Conservation (phyloP, 805 yeast species). For the Cyberlindnera amylophila region DNA sequence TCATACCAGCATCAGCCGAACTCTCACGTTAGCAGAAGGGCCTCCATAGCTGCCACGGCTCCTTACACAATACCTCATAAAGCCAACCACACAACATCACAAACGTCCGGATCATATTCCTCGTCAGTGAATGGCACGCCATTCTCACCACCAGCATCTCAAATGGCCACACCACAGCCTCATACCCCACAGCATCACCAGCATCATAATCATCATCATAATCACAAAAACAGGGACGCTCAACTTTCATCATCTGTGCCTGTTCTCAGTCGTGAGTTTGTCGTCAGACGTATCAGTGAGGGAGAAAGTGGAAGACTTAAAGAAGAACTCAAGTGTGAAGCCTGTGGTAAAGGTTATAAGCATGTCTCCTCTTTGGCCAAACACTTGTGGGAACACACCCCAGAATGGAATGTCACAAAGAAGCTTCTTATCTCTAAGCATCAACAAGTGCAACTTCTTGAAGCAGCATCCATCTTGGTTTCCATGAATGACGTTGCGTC, state of each 20-base stretch:
- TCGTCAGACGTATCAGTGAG: slow-evolving; percentile 77
- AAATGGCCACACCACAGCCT: slow-evolving; percentile 2
- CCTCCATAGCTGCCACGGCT: slow-evolving; percentile 34
- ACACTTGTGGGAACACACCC: slow-evolving; percentile 92
- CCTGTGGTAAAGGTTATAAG: slow-evolving; percentile 88
- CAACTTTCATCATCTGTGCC: slow-evolving; percentile 34
- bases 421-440: slow-evolving; percentile 56
- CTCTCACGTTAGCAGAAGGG: slow-evolving; percentile 30
- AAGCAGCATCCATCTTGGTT: slow-evolving; percentile 26
- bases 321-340: slow-evolving; percentile 82
- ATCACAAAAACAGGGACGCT: not conserved
- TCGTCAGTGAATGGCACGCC: slow-evolving; percentile 7
- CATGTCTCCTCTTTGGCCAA: slow-evolving; percentile 85
- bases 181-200: slow-evolving; percentile 15
- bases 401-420: slow-evolving; percentile 88
- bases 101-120: slow-evolving; percentile 1
- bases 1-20: slow-evolving; percentile 9
- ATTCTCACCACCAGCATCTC: slow-evolving; percentile 22
- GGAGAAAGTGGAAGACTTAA: slow-evolving; percentile 83
- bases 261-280: slow-evolving; percentile 57
- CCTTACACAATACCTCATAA: slow-evolving; percentile 35
- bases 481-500: slow-evolving; percentile 19
- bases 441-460: slow-evolving; percentile 26
- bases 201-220: slow-evolving; percentile 10
- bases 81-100: slow-evolving; percentile 2